Conservation (phyloP, 2,329 filamentous ascomycete species). For the Sclerotinia sclerotiorum region DNA sequence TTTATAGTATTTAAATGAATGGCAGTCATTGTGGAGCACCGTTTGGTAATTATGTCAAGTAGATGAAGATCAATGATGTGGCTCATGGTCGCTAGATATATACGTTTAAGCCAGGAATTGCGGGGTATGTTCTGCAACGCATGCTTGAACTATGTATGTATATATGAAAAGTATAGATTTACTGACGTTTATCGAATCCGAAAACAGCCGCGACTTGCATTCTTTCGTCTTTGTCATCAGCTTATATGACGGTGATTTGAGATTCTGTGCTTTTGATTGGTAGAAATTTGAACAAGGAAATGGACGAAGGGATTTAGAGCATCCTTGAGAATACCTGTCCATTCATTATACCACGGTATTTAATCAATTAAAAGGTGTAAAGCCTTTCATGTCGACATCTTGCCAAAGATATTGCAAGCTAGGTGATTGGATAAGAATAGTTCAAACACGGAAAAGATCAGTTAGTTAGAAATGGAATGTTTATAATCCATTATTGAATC, state of each 20-base stretch:
- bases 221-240: conserved; percentile 13
- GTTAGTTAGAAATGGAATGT: neutral
- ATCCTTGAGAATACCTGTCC: neutral
- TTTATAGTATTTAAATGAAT: conserved; percentile 25
- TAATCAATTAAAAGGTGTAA: neutral
- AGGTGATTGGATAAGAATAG: neutral
- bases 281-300: neutral
- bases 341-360: neutral
- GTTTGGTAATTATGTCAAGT: neutral
- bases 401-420: neutral
- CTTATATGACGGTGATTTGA: neutral
- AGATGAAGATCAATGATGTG: conserved; percentile 10
- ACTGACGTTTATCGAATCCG: neutral
- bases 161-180: neutral
- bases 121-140: neutral
- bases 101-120: neutral
- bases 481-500: too few relatives aligned
- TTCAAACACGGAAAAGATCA: neutral
- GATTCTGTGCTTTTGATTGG: neutral
- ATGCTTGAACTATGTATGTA: conserved; percentile 5
- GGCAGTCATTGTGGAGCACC: neutral
- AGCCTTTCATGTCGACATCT: neutral
- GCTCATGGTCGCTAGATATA: conserved; percentile 12
- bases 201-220: neutral
- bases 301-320: neutral